Evolutionary conservation across 768 basidiomycete genomes (phyloP), one percentile per base, ranked within the genome.

Genomic region (Lentinula sp.): DNA sequence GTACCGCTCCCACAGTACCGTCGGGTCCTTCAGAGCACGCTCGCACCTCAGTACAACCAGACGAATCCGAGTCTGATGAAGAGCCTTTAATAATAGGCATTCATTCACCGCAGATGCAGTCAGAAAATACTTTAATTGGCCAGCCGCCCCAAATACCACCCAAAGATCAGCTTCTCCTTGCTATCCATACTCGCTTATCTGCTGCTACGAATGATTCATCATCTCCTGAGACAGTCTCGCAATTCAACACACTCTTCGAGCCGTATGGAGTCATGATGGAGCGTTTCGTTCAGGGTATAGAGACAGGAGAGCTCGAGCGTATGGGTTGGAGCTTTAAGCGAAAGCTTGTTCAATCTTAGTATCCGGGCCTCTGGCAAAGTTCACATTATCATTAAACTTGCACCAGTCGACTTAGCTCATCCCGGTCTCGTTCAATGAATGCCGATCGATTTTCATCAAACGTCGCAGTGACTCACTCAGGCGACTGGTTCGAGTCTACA

Each of bases 191-290:
- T 7, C 33, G 10, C n/a, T 1, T 35, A 36, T 41, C n/a, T 6
- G 12, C 13, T n/a, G 9, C 46, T 32, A 9, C 55, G 16, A 20
- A 33, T 42, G 41, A 42, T 35, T 6, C 45, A 42, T 23, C 32
- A 23, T 33, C 18, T 3, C 57, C 57, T 13, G 15, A 49, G 37
- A 48, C 57, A 35, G 16, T 16, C 35, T 48, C 57, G n/a, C 9
- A 59, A n/a, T 59, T 59, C 20, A n/a, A 46, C 16, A 13, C 45
- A 18, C 46, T 59, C 32, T 59, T 59, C 39, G 6, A 33, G 13
- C 57, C 57, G 10, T 59, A 59, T 37, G 18, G 35, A 35, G 28
- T 16, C 10, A 59, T 48, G 57, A 59, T 59, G 36, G 57, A 59
- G 9, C 16, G 37, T 59, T 49, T 54, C 42, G 8, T 57, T 15